These are phyloP conservation scores for Mortierella sp. DNA, from an alignment of 371 early-diverging fungal genomes.

Conservation along the genomic window DNA sequence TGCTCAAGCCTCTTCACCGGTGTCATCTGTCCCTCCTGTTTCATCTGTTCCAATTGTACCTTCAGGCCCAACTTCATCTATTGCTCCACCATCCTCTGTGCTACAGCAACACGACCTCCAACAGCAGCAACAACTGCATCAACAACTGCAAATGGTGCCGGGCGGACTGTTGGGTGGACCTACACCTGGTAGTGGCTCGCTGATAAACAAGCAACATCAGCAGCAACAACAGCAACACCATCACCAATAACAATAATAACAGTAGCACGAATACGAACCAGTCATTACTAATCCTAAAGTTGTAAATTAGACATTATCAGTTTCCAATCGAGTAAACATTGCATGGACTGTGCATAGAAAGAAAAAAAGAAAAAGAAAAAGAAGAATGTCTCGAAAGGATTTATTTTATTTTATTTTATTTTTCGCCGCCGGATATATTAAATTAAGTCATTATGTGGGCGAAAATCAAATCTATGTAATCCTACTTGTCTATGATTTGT, in stretches of 20 bases:
- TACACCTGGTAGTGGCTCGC: neutral
- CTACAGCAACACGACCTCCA: neutral
- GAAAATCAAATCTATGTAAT: too few relatives aligned
- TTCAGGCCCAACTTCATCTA: constrained; percentile 4
- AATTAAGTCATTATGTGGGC: too few relatives aligned
- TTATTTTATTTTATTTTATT: too few relatives aligned
- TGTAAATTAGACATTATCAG: neutral
- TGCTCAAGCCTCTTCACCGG: constrained; percentile 16
- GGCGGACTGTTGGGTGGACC: neutral
- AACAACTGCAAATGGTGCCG: neutral
- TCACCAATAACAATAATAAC: neutral
- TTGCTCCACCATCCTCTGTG: neutral
- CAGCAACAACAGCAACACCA: constrained; percentile 1
- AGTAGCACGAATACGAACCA: neutral
- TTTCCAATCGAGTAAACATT: neutral
- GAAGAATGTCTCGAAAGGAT: too few relatives aligned
- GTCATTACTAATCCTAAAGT: neutral
- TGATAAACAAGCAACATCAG: neutral
- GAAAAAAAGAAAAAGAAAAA: too few relatives aligned
- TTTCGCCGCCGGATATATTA: too few relatives aligned
- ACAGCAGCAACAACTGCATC: neutral
- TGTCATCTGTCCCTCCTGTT: neutral
- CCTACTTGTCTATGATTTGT: neutral
- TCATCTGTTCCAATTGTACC: neutral
- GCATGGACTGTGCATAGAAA: too few relatives aligned